Percentiles rank a stretch among this genome's conserved stretches.
phyloP scores from a whole-genome alignment of 1,284 basidiomycete genomes.

The Melanopsichium pennsylvanicum region DNA sequence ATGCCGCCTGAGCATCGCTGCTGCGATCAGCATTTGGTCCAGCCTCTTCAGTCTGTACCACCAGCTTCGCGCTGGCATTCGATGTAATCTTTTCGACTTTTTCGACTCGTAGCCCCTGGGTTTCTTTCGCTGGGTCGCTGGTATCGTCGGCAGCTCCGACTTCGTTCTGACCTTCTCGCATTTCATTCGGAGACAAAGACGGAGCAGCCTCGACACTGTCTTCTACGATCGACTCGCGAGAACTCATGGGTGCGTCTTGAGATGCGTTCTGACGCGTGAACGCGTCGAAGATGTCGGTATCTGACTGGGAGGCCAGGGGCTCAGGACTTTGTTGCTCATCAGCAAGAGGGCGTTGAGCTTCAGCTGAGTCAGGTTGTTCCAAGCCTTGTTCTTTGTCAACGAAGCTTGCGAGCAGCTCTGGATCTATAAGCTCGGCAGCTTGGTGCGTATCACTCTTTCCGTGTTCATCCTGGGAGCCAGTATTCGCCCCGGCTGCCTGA shows the following conservation, averaged over 20 bases:
- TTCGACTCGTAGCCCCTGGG: neutral
- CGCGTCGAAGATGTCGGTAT: constrained; percentile 27
- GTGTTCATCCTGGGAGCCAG: neutral
- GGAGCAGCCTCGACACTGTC: neutral
- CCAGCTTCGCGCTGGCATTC: too few species aligned
- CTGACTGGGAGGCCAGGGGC: constrained; percentile 2
- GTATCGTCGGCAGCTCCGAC: neutral
- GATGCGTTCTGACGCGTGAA: constrained; percentile 24
- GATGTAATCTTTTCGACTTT: neutral
- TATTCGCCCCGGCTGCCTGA: constrained; percentile 1
- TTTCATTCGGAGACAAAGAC: neutral
- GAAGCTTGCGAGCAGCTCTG: constrained; percentile 9
- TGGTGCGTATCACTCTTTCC: neutral
- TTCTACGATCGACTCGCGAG: constrained; percentile 2
- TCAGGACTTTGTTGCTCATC: too few species aligned
- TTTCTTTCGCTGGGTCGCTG: neutral
- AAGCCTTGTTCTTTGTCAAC: neutral
- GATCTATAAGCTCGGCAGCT: constrained; percentile 17
- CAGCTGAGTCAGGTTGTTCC: neutral
- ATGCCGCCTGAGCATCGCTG: neutral
- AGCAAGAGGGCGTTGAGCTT: too few species aligned
- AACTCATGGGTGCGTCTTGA: constrained; percentile 7
- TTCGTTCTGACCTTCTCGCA: neutral
- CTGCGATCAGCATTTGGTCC: neutral
- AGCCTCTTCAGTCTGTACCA: neutral